A percentile compares a stretch with the other conserved stretches of the same genome.
These are phyloP conservation scores for Bombardia bombarda DNA, from an alignment of 495 filamentous ascomycete species.

Conservation along the genomic window DNA sequence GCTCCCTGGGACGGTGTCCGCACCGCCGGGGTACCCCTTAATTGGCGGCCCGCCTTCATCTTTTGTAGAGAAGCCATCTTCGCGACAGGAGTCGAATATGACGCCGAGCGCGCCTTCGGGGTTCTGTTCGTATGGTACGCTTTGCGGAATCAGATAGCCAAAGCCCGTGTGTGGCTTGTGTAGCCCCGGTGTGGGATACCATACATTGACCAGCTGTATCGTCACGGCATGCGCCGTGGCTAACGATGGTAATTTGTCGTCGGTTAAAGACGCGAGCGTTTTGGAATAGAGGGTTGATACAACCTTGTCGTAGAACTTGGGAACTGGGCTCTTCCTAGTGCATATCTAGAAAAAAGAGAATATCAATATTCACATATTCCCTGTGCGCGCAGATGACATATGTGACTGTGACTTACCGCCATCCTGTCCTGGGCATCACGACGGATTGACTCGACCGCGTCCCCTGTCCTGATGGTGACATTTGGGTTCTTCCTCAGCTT, in stretches of 20 bases:
- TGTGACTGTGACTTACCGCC: too few relatives aligned
- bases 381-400: too few relatives aligned
- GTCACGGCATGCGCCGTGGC: constrained; percentile 57
- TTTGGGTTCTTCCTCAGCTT: constrained; percentile 38
- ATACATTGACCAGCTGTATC: constrained; percentile 89
- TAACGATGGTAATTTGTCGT: constrained; percentile 41
- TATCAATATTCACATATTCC: too few relatives aligned
- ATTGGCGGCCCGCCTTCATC: too few relatives aligned
- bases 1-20: constrained; percentile 51
- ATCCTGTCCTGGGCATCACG: constrained; percentile 13
- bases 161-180: constrained; percentile 60
- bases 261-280: constrained; percentile 32
- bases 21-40: neutral
- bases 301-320: constrained; percentile 57
- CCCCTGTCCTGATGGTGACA: constrained; percentile 44
- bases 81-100: constrained; percentile 75
- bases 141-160: constrained; percentile 78
- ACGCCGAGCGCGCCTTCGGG: constrained; percentile 82
- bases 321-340: too few relatives aligned
- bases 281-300: constrained; percentile 61
- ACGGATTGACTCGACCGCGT: constrained; percentile 28
- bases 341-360: too few relatives aligned
- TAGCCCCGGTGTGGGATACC: constrained; percentile 58
- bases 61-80: constrained; percentile 24
- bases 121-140: constrained; percentile 62